phyloP scores from a whole-genome alignment of 2,329 filamentous ascomycete genomes.

The Neonectria sp. region DNA sequence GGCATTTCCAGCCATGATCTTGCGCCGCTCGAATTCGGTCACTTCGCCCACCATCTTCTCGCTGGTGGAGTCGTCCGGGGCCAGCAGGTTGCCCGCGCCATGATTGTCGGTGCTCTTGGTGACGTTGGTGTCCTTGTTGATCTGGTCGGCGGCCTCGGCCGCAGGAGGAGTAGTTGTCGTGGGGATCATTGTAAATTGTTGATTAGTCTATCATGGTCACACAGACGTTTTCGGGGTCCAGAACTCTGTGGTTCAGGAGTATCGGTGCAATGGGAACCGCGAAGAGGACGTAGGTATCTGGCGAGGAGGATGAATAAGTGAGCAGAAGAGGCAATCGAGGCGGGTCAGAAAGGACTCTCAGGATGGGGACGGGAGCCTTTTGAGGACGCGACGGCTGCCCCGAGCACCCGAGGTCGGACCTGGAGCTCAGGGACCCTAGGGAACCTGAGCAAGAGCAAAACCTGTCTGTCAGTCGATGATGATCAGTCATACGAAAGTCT shows the following conservation, averaged over 20 bases:
- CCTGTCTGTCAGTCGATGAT: slow-evolving; percentile 26
- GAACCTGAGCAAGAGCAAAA: slow-evolving; percentile 11
- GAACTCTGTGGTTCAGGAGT: slow-evolving; percentile 16
- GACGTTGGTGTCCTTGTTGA: slow-evolving; percentile 15
- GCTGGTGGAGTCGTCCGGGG: slow-evolving; percentile 25
- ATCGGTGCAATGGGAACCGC: background rate
- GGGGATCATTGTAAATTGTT: slow-evolving; percentile 30
- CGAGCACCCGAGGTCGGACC: slow-evolving; percentile 17
- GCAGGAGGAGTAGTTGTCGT: slow-evolving; percentile 25
- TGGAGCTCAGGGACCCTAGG: slow-evolving; percentile 8
- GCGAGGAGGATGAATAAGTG: background rate
- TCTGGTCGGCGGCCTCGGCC: slow-evolving; percentile 21
- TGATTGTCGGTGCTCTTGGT: background rate
- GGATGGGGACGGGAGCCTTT: slow-evolving; percentile 13
- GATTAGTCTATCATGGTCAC: slow-evolving; percentile 33
- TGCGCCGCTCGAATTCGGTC: slow-evolving; percentile 38
- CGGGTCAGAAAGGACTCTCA: background rate
- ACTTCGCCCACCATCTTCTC: slow-evolving; percentile 35
- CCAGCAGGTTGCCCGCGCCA: slow-evolving; percentile 10
- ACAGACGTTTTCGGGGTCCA: slow-evolving; percentile 22
- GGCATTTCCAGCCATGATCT: slow-evolving; percentile 35
- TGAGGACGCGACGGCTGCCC: slow-evolving; percentile 13
- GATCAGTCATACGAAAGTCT: slow-evolving; percentile 16
- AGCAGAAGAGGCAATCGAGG: slow-evolving; percentile 2
- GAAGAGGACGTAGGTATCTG: background rate